These are phyloP conservation scores for Ramaria sp. DNA, from an alignment of 768 basidiomycete species.

Conservation along the genomic window DNA sequence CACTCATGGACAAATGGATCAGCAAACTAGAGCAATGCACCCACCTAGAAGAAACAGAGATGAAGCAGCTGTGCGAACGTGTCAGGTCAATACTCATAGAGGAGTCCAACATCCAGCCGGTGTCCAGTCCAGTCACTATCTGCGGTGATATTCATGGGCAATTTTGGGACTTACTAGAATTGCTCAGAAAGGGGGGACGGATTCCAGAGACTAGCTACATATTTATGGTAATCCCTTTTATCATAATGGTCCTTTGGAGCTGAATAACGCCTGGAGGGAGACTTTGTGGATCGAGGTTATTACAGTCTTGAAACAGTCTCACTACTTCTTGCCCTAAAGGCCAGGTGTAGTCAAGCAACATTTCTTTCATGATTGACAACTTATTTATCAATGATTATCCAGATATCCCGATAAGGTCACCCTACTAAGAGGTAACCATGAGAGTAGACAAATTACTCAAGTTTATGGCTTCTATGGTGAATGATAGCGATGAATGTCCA, in stretches of 20 bases:
- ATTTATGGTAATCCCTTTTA: constrained; percentile 74
- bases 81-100: constrained; percentile 87
- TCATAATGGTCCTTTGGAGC: constrained; percentile 12
- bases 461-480: constrained; percentile 97
- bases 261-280: constrained; percentile 49
- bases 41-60: constrained; percentile 82
- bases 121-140: constrained; percentile 89
- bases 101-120: constrained; percentile 95
- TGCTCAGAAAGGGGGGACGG: constrained; percentile 75
- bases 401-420: constrained; percentile 93
- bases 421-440: constrained; percentile 89
- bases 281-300: constrained; percentile 95
- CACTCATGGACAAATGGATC: constrained; percentile 62
- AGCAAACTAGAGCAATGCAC: constrained; percentile 77
- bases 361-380: background rate
- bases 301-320: constrained; percentile 95
- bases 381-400: constrained; percentile 4
- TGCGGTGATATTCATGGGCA: constrained; percentile 97
- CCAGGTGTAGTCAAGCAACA: constrained; percentile 37
- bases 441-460: constrained; percentile 95
- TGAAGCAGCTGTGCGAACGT: constrained; percentile 86
- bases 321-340: constrained; percentile 79
- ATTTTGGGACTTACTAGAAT: constrained; percentile 92
- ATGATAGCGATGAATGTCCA: constrained; percentile 14
- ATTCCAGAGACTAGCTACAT: constrained; percentile 89